Evolutionary conservation across 1,284 basidiomycete genomes (phyloP).

Genomic region (Grifola frondosa): DNA sequence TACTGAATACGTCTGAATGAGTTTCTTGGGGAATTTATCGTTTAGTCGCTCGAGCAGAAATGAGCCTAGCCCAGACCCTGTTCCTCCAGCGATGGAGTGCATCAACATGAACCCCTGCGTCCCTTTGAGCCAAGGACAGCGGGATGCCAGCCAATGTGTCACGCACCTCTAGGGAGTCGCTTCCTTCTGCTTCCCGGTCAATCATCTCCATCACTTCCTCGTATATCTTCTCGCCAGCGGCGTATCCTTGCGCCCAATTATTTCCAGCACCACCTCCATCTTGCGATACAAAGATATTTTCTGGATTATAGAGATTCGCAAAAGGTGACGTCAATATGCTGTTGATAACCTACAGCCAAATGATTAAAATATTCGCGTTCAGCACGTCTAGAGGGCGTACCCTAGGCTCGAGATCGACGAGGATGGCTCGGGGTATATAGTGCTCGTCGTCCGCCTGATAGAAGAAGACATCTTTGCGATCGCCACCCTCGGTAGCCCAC

Average conservation of each 20-base stretch:
- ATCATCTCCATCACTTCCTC: conserved; percentile 99
- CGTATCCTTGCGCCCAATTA: conserved; percentile 97
- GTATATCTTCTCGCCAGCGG: conserved; percentile 87
- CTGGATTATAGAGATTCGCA: conserved; percentile 95
- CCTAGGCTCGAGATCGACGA: conserved; percentile 97
- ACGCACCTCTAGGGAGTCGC: conserved; percentile 93
- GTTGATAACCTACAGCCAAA: conserved; percentile 80
- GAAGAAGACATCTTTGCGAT: conserved; percentile 99
- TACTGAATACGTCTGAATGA: conserved; percentile 99
- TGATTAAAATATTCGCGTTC: conserved; percentile 2
- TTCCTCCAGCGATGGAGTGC: conserved; percentile 98
- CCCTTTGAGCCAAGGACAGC: neutral
- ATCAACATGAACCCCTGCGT: conserved; percentile 95
- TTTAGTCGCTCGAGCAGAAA: conserved; percentile 95
- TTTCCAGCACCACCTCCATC: conserved; percentile 98
- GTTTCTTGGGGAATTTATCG: conserved; percentile 98
- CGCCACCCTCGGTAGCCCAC: conserved; percentile 91
- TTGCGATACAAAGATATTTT: conserved; percentile 95
- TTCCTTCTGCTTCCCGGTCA: conserved; percentile 97
- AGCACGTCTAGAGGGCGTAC: conserved; percentile 46
- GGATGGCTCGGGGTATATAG: conserved; percentile 95
- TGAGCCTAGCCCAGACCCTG: conserved; percentile 96
- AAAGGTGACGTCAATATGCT: conserved; percentile 92
- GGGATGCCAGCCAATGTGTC: no score
- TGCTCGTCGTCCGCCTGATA: conserved; percentile 99